phyloP scores from a whole-genome alignment of 345 rosid species.

The Cardamine resedifolia region DNA sequence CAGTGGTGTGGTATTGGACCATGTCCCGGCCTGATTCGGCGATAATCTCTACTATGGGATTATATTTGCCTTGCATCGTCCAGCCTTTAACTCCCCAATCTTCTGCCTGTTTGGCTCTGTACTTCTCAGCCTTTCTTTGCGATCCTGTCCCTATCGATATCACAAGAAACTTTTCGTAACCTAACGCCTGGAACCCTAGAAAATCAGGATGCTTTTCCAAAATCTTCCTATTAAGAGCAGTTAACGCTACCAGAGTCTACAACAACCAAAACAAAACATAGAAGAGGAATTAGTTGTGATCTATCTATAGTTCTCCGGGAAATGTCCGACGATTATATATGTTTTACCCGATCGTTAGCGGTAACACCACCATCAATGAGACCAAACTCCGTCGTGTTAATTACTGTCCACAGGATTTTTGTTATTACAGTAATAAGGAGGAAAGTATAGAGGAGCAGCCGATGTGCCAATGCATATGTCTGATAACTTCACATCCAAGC shows the following conservation, averaged over 20 bases:
- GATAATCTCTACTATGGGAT: constrained; percentile 43
- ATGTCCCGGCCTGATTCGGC: constrained; percentile 44
- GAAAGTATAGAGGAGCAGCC: constrained; percentile 59
- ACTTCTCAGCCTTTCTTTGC: constrained; percentile 31
- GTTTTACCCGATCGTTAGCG: constrained; percentile 55
- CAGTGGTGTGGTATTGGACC: constrained; percentile 55
- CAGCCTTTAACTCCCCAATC: constrained; percentile 57
- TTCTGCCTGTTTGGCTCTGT: constrained; percentile 36
- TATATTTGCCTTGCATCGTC: constrained; percentile 12
- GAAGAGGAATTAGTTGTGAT: too few relatives aligned
- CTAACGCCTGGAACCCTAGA: constrained; percentile 32
- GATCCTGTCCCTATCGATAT: constrained; percentile 37
- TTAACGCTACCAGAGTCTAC: constrained; percentile 54
- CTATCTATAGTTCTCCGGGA: too few relatives aligned
- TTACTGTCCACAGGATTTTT: too few relatives aligned
- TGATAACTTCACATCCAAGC: constrained; percentile 46
- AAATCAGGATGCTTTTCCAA: constrained; percentile 43
- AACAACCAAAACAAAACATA: too few relatives aligned
- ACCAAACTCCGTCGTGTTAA: constrained; percentile 31
- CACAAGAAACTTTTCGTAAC: constrained; percentile 49
- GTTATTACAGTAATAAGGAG: constrained; percentile 47
- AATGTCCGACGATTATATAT: too few relatives aligned
- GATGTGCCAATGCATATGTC: constrained; percentile 63
- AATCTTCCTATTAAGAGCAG: constrained; percentile 47
- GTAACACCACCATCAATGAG: constrained; percentile 61